Conservation (phyloP, 805 yeast species). For the Metschnikowia bowlesiae region DNA sequence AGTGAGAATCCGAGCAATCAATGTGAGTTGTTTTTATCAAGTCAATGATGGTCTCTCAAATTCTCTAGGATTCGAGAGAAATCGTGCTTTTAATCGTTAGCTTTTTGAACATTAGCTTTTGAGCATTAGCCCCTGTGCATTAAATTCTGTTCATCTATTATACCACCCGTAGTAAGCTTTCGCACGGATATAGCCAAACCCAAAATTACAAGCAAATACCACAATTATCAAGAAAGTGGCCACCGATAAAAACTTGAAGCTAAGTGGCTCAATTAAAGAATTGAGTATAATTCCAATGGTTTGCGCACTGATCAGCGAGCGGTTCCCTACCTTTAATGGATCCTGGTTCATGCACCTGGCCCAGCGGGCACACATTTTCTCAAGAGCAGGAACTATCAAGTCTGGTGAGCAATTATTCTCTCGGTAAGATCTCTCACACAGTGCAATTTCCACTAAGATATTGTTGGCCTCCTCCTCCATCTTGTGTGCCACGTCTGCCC, state of each 20-base stretch:
- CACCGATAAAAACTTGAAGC: slow-evolving; percentile 52
- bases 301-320: slow-evolving; percentile 54
- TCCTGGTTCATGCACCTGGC: slow-evolving; percentile 61
- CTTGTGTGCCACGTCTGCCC: slow-evolving; percentile 49
- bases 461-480: slow-evolving; percentile 46
- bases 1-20: neutral
- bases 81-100: too few relatives aligned
- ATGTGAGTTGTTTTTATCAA: too few relatives aligned
- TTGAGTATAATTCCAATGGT: slow-evolving; percentile 59
- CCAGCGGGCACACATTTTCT: slow-evolving; percentile 57
- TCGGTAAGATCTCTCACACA: slow-evolving; percentile 48
- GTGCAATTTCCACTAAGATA: slow-evolving; percentile 46
- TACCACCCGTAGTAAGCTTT: slow-evolving; percentile 40
- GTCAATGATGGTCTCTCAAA: too few relatives aligned
- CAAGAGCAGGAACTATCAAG: slow-evolving; percentile 54
- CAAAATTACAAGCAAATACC: slow-evolving; percentile 54
- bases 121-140: neutral
- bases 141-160: neutral
- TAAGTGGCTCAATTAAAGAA: slow-evolving; percentile 64
- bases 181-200: slow-evolving; percentile 64
- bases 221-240: slow-evolving; percentile 41
- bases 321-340: slow-evolving; percentile 44
- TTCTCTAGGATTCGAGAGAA: too few relatives aligned
- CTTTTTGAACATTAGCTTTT: too few relatives aligned
- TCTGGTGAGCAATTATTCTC: slow-evolving; percentile 57